These are phyloP conservation scores for Fonsecaea nubica DNA, from an alignment of 2,329 filamentous ascomycete genomes.

Conservation along the genomic window DNA sequence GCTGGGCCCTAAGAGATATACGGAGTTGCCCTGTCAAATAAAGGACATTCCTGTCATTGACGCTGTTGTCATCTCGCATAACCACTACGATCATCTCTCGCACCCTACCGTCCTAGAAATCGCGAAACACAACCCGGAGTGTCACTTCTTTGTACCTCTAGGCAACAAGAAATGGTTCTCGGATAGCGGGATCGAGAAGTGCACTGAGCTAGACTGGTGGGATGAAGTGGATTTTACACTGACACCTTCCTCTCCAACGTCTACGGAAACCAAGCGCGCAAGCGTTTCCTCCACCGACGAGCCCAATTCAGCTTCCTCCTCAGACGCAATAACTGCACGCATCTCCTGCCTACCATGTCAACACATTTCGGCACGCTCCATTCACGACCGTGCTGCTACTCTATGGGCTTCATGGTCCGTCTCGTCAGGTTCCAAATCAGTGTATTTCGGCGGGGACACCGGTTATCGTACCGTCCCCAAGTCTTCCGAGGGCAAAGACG, in stretches of 20 bases:
- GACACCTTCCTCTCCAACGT: conserved; percentile 45
- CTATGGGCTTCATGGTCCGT: conserved; percentile 91
- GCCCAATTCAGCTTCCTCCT: conserved; percentile 18
- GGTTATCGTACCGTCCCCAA: conserved; percentile 81
- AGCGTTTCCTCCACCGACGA: conserved; percentile 43
- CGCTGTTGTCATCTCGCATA: conserved; percentile 78
- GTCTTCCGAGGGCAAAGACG: conserved; percentile 68
- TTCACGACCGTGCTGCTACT: conserved; percentile 74
- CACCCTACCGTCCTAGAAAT: conserved; percentile 76
- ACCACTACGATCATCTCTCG: conserved; percentile 91
- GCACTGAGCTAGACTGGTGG: conserved; percentile 97
- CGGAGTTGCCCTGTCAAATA: conserved; percentile 75
- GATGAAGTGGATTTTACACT: conserved; percentile 77
- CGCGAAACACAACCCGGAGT: conserved; percentile 72
- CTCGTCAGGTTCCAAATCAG: conserved; percentile 59
- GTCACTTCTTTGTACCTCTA: conserved; percentile 86
- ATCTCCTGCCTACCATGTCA: conserved; percentile 84
- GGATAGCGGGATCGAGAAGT: conserved; percentile 71
- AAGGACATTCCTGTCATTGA: conserved; percentile 71
- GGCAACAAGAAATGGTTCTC: conserved; percentile 85
- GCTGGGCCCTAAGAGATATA: conserved; percentile 76
- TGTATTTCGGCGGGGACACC: conserved; percentile 65
- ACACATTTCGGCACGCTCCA: conserved; percentile 73
- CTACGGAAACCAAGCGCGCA: conserved; percentile 39
- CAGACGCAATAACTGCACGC: conserved; percentile 67